These are phyloP conservation scores for Psidium friedrichsthalianum DNA, from an alignment of 345 rosid genomes.

Conservation along the genomic window DNA sequence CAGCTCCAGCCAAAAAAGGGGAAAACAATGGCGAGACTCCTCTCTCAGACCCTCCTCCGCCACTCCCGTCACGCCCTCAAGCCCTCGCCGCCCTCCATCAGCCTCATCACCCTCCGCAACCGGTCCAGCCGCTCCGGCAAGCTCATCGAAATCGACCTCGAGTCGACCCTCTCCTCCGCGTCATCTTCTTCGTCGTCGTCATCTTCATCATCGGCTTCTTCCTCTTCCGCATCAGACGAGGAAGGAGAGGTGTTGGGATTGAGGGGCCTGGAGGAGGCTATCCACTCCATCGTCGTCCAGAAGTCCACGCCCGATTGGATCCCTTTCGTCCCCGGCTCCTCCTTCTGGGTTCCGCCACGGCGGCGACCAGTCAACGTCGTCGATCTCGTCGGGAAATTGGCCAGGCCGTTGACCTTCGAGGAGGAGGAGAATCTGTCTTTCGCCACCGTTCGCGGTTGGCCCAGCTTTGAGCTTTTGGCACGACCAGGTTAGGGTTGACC, in stretches of 20 bases:
- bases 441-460: slow-evolving; percentile 27
- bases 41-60: neutral
- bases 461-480: slow-evolving; percentile 12
- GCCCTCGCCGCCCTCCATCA: neutral
- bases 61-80: neutral
- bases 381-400: slow-evolving; percentile 7
- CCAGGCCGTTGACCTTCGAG: slow-evolving; percentile 1
- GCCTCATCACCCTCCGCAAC: neutral
- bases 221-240: neutral
- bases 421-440: slow-evolving; percentile 18
- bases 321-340: slow-evolving; percentile 35
- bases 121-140: slow-evolving; percentile 8
- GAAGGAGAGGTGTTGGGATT: neutral
- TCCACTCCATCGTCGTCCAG: slow-evolving; percentile 15
- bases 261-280: slow-evolving; percentile 24
- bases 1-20: neutral
- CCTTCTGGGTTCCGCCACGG: slow-evolving; percentile 38
- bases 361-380: slow-evolving; percentile 1
- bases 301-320: slow-evolving; percentile 45
- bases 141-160: slow-evolving; percentile 21
- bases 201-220: neutral
- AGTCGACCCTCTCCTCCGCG: slow-evolving; percentile 8
- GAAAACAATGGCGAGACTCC: slow-evolving; percentile 1
- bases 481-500: slow-evolving; percentile 4
- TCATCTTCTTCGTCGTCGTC: slow-evolving; percentile 1